A percentile compares a stretch with the other conserved stretches of the same genome.
These are phyloP conservation scores for Magnaporthiopsis rhizophila DNA, from an alignment of 2,329 filamentous ascomycete species.

Conservation along the genomic window DNA sequence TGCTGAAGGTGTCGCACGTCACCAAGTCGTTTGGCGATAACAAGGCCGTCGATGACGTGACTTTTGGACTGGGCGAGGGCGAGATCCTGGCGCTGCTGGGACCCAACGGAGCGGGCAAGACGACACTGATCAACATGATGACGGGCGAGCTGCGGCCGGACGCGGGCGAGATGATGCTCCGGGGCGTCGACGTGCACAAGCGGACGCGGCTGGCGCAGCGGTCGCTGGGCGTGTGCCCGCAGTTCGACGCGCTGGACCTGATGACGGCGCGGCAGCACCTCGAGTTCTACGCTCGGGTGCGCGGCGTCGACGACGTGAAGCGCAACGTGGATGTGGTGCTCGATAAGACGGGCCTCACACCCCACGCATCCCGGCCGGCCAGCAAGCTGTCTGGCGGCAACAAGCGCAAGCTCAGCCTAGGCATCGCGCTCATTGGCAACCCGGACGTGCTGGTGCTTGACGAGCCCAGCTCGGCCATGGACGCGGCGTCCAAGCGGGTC, in stretches of 20 bases:
- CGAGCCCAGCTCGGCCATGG: constrained; percentile 81
- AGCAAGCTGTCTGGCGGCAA: constrained; percentile 80
- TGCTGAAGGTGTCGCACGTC: constrained; percentile 70
- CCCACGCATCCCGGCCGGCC: constrained; percentile 67
- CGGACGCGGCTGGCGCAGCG: constrained; percentile 64
- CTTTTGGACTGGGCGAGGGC: constrained; percentile 69
- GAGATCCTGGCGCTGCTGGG: constrained; percentile 86
- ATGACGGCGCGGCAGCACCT: constrained; percentile 88
- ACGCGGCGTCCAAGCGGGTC: constrained; percentile 80
- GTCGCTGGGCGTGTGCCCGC: constrained; percentile 84
- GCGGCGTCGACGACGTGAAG: constrained; percentile 66
- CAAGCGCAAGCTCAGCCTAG: constrained; percentile 80
- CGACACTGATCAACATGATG: constrained; percentile 80
- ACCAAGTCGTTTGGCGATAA: constrained; percentile 72
- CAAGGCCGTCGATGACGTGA: constrained; percentile 76
- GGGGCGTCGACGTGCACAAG: constrained; percentile 63
- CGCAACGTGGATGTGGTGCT: constrained; percentile 74
- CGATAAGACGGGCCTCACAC: constrained; percentile 65
- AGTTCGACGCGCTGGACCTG: constrained; percentile 78
- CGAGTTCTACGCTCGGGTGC: constrained; percentile 75
- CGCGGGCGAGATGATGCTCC: constrained; percentile 72
- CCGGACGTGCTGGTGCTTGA: constrained; percentile 81
- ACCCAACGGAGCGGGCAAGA: constrained; percentile 87
- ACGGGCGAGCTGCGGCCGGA: constrained; percentile 69
- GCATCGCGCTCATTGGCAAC: constrained; percentile 88